Base-by-base conservation (phyloP, 1,284 basidiomycete genomes). In the Pseudozyma pruni region DNA sequence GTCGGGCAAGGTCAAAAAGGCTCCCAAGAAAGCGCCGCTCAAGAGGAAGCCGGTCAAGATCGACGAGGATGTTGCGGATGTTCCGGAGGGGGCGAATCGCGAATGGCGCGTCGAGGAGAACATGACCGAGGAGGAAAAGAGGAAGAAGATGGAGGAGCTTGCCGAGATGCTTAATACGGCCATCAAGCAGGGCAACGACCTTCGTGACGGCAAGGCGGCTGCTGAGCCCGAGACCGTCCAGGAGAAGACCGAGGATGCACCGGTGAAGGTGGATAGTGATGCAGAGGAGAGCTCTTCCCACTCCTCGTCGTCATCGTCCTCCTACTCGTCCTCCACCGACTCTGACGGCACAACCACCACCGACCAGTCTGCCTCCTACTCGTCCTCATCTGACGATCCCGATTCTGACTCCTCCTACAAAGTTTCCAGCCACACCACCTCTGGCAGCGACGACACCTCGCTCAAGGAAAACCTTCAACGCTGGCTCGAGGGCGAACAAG, bases 401-500 rank as follows among this genome's bases (percentile, higher is more conserved):
- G 44, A 45, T 29, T 37, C 39, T 2, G 62, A 33, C 3, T 57
- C 64, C 9, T 49, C 56, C 0, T 70, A 70, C 61, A 64, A 59
- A 25, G 44, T 64, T 41, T 39, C 47, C 17, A 60, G 61, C 19
- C 48, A 53, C 46, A 27, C 45, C 13, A n/a, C 39, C 16, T 23
- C 29, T n/a, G n/a, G n/a, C n/a, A n/a, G n/a, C 16, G 54, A 53
- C 22, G 23, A 43, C 17, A 27, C 45, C 14, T 63, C 70, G n/a
- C 69, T 78, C 34, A 66, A 73, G 19, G 64, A 67, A 37, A 59
- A 66, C 38, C 63, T 78, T 14, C 63, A 72, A 23, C 50, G 60
- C 38, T 78, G 74, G 74, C 56, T 78, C 17, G 56, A 68, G 19
- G 71, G 69, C n/a, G 74, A 78, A 46, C 44, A 75, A 17, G 52